Evolutionary conservation across 2,329 filamentous ascomycete genomes (phyloP).

Genomic region (Dendryphion nanum): DNA sequence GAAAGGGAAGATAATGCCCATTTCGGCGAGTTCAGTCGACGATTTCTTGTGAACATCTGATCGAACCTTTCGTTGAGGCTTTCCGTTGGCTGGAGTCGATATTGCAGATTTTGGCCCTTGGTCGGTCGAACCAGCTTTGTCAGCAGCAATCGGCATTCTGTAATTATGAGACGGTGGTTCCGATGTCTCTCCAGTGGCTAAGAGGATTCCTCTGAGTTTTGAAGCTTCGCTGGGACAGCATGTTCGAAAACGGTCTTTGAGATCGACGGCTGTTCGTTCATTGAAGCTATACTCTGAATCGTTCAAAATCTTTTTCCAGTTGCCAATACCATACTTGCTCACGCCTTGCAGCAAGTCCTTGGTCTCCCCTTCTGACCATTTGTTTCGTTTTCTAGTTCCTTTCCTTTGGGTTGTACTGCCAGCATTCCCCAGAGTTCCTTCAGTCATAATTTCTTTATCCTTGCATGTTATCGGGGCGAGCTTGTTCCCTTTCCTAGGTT

Average conservation of each 20-base stretch:
- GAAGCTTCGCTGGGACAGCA: constrained; percentile 47
- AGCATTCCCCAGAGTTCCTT: background rate
- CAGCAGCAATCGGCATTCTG: background rate
- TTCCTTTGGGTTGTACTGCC: constrained; percentile 22
- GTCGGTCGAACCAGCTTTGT: background rate
- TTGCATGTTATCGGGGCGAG: background rate
- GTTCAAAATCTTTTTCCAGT: constrained; percentile 62
- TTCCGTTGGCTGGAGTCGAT: background rate
- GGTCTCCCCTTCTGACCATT: constrained; percentile 64
- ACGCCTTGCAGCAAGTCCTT: constrained; percentile 58
- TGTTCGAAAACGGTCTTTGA: constrained; percentile 62
- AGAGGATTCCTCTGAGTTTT: constrained; percentile 12
- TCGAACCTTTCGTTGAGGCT: constrained; percentile 6
- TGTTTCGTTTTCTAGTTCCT: constrained; percentile 54
- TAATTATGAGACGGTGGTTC: background rate
- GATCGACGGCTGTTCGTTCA: constrained; percentile 58
- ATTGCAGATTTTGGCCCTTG: background rate
- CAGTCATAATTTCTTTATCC: background rate
- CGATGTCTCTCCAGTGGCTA: background rate
- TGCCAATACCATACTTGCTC: constrained; percentile 60
- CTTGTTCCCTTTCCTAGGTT: background rate
- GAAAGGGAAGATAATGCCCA: constrained; percentile 53
- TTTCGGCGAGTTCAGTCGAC: constrained; percentile 34
- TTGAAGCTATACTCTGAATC: constrained; percentile 58
- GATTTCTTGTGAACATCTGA: constrained; percentile 19